Base-by-base conservation (phyloP, 23 red algal species). In the Chondrus crispus region DNA sequence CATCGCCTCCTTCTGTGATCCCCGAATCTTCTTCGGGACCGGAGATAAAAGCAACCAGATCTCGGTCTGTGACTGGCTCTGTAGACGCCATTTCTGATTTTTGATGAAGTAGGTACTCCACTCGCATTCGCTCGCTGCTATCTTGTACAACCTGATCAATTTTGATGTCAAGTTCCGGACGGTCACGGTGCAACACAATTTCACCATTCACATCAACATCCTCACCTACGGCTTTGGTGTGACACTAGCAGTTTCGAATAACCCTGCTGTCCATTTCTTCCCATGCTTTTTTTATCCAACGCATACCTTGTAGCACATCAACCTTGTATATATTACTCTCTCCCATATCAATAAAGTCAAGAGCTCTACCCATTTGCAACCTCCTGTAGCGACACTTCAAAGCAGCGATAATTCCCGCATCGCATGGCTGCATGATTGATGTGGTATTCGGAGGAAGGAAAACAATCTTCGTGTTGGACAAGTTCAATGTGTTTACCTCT, bases 191-290 rank as follows among this genome's bases (percentile, higher is more conserved):
- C n/a, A n/a, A n/a, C n/a, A n/a, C n/a, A n/a, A n/a, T n/a, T n/a
- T n/a, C n/a, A n/a, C n/a, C n/a, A n/a, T n/a, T n/a, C n/a, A n/a
- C n/a, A n/a, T n/a, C n/a, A n/a, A n/a, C n/a, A n/a, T n/a, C n/a
- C n/a, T n/a, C n/a, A n/a, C n/a, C n/a, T n/a, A n/a, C n/a, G n/a
- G n/a, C n/a, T n/a, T n/a, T n/a, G n/a, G n/a, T n/a, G n/a, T n/a
- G n/a, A n/a, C n/a, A n/a, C 82, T 62, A 86, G 55, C 82, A 86
- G 20, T 55, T 86, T 32, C 70, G 63, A 69, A 86, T 71, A 12
- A 86, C 36, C 19, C 7, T 70, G 41, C 58, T 30, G 12, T 55
- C 36, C 60, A 86, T 7, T 12, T 12, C 39, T 52, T 49, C 51
- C 82, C 82, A 86, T n/a, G 53, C 82, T 35, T 72, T 55, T 44